Conservation (phyloP, 2,329 filamentous ascomycete genomes). For the Hypocreales sp. region DNA sequence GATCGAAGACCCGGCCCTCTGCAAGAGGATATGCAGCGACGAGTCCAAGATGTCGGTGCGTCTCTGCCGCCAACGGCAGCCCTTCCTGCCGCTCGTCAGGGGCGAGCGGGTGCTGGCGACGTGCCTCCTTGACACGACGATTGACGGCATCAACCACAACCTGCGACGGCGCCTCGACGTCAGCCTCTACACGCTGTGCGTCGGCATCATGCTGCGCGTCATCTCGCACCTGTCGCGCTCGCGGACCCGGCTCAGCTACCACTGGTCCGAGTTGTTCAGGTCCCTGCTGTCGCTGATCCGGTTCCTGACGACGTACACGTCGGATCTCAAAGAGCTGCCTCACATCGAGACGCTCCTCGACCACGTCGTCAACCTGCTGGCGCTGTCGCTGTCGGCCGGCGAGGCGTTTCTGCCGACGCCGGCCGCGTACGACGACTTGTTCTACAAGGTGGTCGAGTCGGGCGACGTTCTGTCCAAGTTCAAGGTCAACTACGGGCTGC, state of each 20-base stretch:
- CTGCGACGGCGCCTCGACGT: conserved; percentile 73
- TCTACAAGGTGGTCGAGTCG: conserved; percentile 94
- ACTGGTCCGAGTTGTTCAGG: conserved; percentile 93
- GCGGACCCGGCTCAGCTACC: conserved; percentile 68
- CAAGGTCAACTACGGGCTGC: conserved; percentile 55
- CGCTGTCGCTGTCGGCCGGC: conserved; percentile 69
- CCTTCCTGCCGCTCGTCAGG: conserved; percentile 61
- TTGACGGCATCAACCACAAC: conserved; percentile 91
- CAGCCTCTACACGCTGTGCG: conserved; percentile 64
- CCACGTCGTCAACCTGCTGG: conserved; percentile 66
- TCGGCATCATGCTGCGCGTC: conserved; percentile 69
- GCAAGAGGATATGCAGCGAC: conserved; percentile 71
- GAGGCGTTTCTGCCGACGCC: conserved; percentile 84
- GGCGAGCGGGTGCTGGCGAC: conserved; percentile 60
- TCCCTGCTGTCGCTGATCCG: conserved; percentile 75
- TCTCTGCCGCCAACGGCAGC: conserved; percentile 77
- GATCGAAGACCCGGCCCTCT: conserved; percentile 69
- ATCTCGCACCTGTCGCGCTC: conserved; percentile 74
- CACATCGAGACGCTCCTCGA: conserved; percentile 62
- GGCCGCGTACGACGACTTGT: conserved; percentile 83
- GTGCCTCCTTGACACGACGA: conserved; percentile 68
- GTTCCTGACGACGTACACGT: conserved; percentile 76
- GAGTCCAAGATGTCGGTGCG: conserved; percentile 61
- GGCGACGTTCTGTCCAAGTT: conserved; percentile 74
- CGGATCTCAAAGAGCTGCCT: conserved; percentile 54